Percentiles rank a stretch among this genome's conserved stretches.
Conservation (phyloP, 805 yeast genomes). For the Lipomyces sp. region DNA sequence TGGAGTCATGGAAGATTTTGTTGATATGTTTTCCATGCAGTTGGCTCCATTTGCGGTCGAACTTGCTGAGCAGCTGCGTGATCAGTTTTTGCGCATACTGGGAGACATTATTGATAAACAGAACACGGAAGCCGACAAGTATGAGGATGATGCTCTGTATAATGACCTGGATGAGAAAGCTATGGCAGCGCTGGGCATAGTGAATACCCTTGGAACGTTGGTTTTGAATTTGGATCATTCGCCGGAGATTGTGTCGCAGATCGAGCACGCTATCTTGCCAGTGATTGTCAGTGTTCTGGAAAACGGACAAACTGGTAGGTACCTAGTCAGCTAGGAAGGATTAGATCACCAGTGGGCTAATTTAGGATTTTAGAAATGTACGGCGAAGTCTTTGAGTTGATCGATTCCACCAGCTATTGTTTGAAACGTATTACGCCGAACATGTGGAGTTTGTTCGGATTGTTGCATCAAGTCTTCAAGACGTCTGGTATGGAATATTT, state of each 20-base stretch:
- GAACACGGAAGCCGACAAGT: constrained; percentile 41
- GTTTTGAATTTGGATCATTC: constrained; percentile 80
- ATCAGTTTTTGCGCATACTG: constrained; percentile 70
- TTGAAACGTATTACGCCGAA: constrained; percentile 58
- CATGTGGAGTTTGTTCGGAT: constrained; percentile 71
- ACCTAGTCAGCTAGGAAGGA: not conserved
- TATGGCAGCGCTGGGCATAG: constrained; percentile 75
- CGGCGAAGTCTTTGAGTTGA: constrained; percentile 72
- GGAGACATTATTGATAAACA: constrained; percentile 59
- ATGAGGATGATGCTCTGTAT: constrained; percentile 45
- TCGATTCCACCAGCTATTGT: constrained; percentile 63
- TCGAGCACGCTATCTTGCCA: constrained; percentile 69
- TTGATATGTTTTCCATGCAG: constrained; percentile 81
- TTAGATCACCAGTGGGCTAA: too few relatives aligned
- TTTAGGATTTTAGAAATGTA: constrained; percentile 52
- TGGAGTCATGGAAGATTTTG: constrained; percentile 92
- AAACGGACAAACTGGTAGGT: constrained; percentile 49
- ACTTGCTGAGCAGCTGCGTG: constrained; percentile 45
- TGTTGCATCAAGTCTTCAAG: constrained; percentile 43
- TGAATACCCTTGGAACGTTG: constrained; percentile 79
- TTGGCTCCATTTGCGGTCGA: constrained; percentile 88
- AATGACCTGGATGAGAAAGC: constrained; percentile 54
- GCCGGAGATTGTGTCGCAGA: constrained; percentile 54
- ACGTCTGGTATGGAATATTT: constrained; percentile 55
- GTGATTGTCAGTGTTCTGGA: constrained; percentile 64